These are phyloP conservation scores for Smallanthus sonchifolius DNA, from an alignment of 129 eudicot species.

Conservation along the genomic window DNA sequence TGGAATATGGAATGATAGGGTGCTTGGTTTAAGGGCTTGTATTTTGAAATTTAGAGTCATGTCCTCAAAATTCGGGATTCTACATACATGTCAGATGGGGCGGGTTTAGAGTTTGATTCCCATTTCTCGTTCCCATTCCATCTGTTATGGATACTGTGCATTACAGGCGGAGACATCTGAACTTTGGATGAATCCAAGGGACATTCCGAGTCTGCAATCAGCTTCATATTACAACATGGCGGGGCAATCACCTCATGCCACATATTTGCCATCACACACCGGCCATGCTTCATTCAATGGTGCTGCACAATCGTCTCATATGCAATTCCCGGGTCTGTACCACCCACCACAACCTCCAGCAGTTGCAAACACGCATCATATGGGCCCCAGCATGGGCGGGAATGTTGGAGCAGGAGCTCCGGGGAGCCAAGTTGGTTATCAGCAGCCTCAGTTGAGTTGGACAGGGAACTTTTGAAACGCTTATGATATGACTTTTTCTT, in stretches of 20 bases:
- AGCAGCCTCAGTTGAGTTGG: constrained; percentile 91
- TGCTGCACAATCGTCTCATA: constrained; percentile 72
- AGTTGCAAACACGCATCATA: constrained; percentile 64
- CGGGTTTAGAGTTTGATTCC: too few relatives aligned
- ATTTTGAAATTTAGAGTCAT: background rate
- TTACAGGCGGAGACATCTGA: constrained; percentile 90
- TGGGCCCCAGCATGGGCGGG: constrained; percentile 59
- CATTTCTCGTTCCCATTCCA: too few relatives aligned
- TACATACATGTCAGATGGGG: too few relatives aligned
- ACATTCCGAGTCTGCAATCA: constrained; percentile 66
- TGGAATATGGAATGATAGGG: too few relatives aligned
- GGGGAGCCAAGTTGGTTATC: constrained; percentile 78
- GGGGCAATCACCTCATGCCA: constrained; percentile 71
- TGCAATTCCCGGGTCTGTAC: constrained; percentile 84
- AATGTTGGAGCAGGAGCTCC: constrained; percentile 66
- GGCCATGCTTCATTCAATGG: constrained; percentile 80
- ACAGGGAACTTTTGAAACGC: constrained; percentile 60
- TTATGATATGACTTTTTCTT: constrained; percentile 22
- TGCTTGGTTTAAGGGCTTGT: background rate
- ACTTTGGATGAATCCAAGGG: constrained; percentile 89
- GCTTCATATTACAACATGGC: constrained; percentile 83
- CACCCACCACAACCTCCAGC: constrained; percentile 64
- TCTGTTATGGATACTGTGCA: background rate
- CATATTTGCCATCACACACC: constrained; percentile 74
- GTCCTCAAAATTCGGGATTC: too few relatives aligned